Percentiles rank a stretch among this genome's conserved stretches.
Evolutionary conservation across 2,329 filamentous ascomycete genomes (phyloP).

Genomic region (Trichoderma pleuroti): DNA sequence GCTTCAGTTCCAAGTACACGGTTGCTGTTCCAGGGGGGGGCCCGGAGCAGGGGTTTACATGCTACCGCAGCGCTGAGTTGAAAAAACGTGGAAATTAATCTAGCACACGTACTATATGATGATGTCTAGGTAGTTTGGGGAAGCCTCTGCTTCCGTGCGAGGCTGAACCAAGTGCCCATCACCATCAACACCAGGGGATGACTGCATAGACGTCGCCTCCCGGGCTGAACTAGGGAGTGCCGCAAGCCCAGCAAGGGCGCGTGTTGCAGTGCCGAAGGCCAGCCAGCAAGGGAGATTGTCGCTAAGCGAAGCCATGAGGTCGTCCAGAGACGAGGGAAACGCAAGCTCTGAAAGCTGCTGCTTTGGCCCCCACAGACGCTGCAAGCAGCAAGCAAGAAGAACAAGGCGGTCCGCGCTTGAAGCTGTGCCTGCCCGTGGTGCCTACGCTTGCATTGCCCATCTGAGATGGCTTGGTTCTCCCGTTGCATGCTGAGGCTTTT

Average conservation of each 20-base stretch:
- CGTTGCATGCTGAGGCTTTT: slow-evolving; percentile 10
- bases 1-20: slow-evolving; percentile 4
- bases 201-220: slow-evolving; percentile 1
- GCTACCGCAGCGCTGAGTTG: not conserved
- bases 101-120: not conserved
- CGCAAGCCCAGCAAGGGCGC: slow-evolving; percentile 10
- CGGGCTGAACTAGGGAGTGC: slow-evolving; percentile 9
- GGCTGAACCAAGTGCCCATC: slow-evolving; percentile 13
- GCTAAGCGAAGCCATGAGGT: slow-evolving; percentile 15
- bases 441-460: not conserved
- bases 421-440: slow-evolving; percentile 5
- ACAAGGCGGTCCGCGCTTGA: slow-evolving; percentile 8
- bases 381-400: not conserved
- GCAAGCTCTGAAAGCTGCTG: not conserved
- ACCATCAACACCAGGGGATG: not conserved
- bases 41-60: not conserved
- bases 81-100: not conserved
- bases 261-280: slow-evolving; percentile 2
- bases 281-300: not conserved
- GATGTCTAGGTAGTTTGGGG: not conserved
- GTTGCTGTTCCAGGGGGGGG: not conserved
- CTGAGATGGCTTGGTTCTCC: not conserved
- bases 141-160: not conserved
- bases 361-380: slow-evolving; percentile 7
- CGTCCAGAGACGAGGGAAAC: not conserved